Evolutionary conservation across 2,329 filamentous ascomycete genomes (phyloP), one percentile per base, ranked within the genome.

Genomic region (Cercospora sp.): DNA sequence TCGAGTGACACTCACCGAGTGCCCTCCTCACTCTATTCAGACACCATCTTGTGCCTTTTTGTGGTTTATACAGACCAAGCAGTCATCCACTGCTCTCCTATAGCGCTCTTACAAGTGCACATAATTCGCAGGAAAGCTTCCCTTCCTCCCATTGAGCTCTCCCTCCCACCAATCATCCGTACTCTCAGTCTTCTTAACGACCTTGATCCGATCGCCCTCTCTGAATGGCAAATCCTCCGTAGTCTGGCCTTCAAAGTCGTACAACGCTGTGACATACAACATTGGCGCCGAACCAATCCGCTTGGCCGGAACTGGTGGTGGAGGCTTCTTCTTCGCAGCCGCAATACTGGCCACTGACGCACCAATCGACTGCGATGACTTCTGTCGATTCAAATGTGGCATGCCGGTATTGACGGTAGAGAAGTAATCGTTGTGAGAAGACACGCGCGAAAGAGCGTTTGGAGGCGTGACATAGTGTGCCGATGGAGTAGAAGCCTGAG

Each of bases 121-220:
- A 80, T 96, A 96, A 79, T 96, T 96, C 6, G 92, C 92, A 0
- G 92, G 92, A 77, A 96, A 96, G 72, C 84, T 89, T 3, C 92
- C 92, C 76, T 84, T 86, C 28, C 83, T 78, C 0, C 92, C 92
- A 49, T 83, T 83, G 13, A 94, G 71, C 79, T 95, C 91, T 12
- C 92, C 92, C 70, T 92, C 87, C 92, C 92, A 96, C 92, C 92
- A 96, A 77, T 95, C 92, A 80, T 95, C 90, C 24, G 88, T 90
- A 69, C 89, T 93, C 6, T 88, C 86, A 2, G 92, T 95, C 82
- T 90, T 92, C 81, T 91, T 91, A 34, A 93, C 76, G 3, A 96
- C 89, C 57, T 85, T 87, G 73, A 96, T 96, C 61, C 86, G 84
- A 75, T 95, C 92, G 1, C 92, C 92, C 78, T 94, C 90, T 32